Evolutionary conservation across 202 grass and related monocot species (phyloP).

Genomic region (Zoysia matrella): DNA sequence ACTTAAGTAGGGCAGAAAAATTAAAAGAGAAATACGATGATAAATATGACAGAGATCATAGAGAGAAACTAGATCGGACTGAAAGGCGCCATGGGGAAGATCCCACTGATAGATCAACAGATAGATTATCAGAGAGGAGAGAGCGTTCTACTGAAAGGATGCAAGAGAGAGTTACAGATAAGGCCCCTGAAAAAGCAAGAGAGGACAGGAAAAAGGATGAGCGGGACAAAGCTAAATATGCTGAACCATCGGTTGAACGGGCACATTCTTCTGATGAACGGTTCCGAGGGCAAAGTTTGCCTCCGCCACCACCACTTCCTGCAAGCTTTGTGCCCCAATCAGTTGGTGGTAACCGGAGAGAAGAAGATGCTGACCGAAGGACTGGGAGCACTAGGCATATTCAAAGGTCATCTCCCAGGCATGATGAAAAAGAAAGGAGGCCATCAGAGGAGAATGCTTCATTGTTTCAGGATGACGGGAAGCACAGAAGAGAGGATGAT

Average conservation of each 20-base stretch:
- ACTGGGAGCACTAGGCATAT: constrained; percentile 57
- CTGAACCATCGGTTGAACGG: constrained; percentile 52
- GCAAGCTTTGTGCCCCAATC: constrained; percentile 96
- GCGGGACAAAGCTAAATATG: constrained; percentile 67
- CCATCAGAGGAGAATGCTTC: constrained; percentile 67
- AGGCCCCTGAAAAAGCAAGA: constrained; percentile 75
- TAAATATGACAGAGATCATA: constrained; percentile 71
- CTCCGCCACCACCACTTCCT: constrained; percentile 90
- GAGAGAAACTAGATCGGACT: constrained; percentile 66
- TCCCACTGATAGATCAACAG: constrained; percentile 59
- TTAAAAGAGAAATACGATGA: constrained; percentile 67
- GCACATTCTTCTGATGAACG: constrained; percentile 67
- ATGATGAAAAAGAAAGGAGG: constrained; percentile 89
- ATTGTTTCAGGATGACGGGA: constrained; percentile 64
- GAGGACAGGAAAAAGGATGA: constrained; percentile 94
- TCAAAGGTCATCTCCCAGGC: constrained; percentile 69
- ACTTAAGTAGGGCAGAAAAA: constrained; percentile 53
- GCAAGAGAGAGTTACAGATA: constrained; percentile 75
- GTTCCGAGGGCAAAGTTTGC: constrained; percentile 86
- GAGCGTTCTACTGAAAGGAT: constrained; percentile 70
- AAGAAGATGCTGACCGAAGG: constrained; percentile 69
- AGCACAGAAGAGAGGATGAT: constrained; percentile 90
- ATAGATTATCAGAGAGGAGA: constrained; percentile 66
- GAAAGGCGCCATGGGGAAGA: constrained; percentile 68
- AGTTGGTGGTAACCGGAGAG: constrained; percentile 62